These are phyloP conservation scores for Cutaneotrichosporon mucoides DNA, from an alignment of 1,284 basidiomycete species.

Conservation along the genomic window DNA sequence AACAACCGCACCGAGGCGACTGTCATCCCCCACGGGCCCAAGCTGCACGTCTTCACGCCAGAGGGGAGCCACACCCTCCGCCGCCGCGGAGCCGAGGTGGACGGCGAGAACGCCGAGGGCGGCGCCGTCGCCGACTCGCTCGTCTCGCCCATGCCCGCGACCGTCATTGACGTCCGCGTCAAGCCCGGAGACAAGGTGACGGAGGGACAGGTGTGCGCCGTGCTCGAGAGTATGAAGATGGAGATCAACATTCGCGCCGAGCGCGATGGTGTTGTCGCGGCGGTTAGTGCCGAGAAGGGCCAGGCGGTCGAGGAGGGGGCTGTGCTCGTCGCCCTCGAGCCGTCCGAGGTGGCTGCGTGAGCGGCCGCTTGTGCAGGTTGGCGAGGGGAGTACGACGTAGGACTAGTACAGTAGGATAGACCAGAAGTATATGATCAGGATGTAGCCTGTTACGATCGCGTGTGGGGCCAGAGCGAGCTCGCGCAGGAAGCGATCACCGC, in stretches of 20 bases:
- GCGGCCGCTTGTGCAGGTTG: too few relatives aligned
- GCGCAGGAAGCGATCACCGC: too few relatives aligned
- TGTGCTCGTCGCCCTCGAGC: conserved; percentile 60
- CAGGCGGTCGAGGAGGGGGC: conserved; percentile 84
- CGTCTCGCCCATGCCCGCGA: conserved; percentile 75
- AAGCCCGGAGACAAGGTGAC: conserved; percentile 69
- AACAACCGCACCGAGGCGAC: conserved; percentile 21
- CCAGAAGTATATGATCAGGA: too few relatives aligned
- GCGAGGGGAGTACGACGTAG: background rate
- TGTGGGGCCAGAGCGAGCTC: too few relatives aligned
- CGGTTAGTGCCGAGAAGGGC: conserved; percentile 70
- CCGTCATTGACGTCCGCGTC: conserved; percentile 80
- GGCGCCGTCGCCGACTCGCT: conserved; percentile 24
- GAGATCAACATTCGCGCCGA: conserved; percentile 78
- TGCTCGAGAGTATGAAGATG: conserved; percentile 95
- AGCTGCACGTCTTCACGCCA: conserved; percentile 39
- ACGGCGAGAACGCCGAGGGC: conserved; percentile 16
- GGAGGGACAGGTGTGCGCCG: conserved; percentile 71
- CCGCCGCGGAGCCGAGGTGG: conserved; percentile 19
- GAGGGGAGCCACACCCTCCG: conserved; percentile 28
- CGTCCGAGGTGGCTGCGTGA: conserved; percentile 1
- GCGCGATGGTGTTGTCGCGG: conserved; percentile 62
- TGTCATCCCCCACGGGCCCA: conserved; percentile 34
- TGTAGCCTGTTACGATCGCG: too few relatives aligned
- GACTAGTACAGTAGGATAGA: too few relatives aligned